Evolutionary conservation across 495 filamentous ascomycete genomes (phyloP), one percentile per base, ranked within the genome.

Genomic region (Aspergillus taichungensis): DNA sequence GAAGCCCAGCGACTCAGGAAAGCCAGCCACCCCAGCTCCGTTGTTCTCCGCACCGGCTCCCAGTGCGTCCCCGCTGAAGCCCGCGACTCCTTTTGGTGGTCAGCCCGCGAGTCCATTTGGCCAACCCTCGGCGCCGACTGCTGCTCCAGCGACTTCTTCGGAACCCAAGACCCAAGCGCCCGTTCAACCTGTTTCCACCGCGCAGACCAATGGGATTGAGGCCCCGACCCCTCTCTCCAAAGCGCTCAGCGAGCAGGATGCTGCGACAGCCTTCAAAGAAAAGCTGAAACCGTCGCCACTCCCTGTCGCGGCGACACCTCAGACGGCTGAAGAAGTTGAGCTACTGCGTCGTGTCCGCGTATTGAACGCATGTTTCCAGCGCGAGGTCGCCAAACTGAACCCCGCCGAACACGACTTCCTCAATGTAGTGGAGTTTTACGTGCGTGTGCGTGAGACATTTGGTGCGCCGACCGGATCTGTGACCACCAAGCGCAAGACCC

Each of bases 341-440:
- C 28, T 55, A 6, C 8, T 59, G 3, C 52, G 54, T 35, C 61
- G 58, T 30, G 13, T 69, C 8, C 56, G 58, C 13, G 45, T 53
- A 7, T 32, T 71, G 37, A 67, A 68, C 40, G 46, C 54, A 14
- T 47, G 43, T 30, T 71, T 70, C 55, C 60, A 64, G 33, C 50
- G 51, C 3, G 43, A 63, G 24, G 33, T 73, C 12, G 38, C 51
- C 10, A 45, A 51, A 5, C 45, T 55, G n/a, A 47, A 67, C 40
- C 63, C 64, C 18, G 44, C 47, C 6, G 57, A 18, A 1, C 43
- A 65, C 33, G 42, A 49, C 18, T 64, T 71, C 28, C 67, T 69
- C 46, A 40, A 47, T 9, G 18, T 63, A 34, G 43, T 73, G 12
- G 39, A 61, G 6, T 59, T 59, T 18, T 73, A 71, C 31, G 42